A percentile compares a stretch with the other conserved stretches of the same genome.
Evolutionary conservation across 441 rosid species (phyloP).

Genomic region (Adansonia madagascariensis): DNA sequence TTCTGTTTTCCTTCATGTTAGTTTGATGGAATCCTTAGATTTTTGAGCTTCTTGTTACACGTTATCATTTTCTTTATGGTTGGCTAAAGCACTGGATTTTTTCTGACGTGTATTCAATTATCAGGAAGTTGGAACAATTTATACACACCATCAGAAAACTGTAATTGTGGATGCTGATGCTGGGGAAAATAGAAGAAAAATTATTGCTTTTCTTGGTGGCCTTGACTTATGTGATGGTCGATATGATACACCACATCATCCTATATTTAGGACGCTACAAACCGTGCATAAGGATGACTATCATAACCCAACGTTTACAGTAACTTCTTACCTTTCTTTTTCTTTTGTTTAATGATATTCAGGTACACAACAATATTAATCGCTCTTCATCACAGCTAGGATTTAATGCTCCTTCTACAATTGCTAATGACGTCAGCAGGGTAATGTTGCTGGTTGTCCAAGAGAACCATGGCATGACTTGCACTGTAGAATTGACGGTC

Average conservation of each 20-base stretch:
- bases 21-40: no score
- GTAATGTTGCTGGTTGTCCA: conserved; percentile 65
- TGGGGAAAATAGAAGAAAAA: conserved; percentile 73
- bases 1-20: no score
- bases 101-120: conserved; percentile 5
- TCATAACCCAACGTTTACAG: conserved; percentile 91
- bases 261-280: conserved; percentile 69
- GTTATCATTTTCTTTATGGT: background rate
- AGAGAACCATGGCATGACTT: conserved; percentile 99
- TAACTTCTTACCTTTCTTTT: conserved; percentile 39
- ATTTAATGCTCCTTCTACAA: conserved; percentile 21
- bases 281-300: conserved; percentile 84
- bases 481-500: conserved; percentile 91
- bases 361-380: background rate
- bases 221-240: conserved; percentile 98
- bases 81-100: conserved; percentile 20
- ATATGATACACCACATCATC: conserved; percentile 91
- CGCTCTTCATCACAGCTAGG: background rate
- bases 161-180: conserved; percentile 96
- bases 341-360: background rate
- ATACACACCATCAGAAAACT: conserved; percentile 95
- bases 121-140: conserved; percentile 95
- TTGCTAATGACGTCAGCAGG: conserved; percentile 44
- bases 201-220: conserved; percentile 94
- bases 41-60: background rate